Conservation (phyloP, 495 filamentous ascomycete species). For the Penicillium alfredii region DNA sequence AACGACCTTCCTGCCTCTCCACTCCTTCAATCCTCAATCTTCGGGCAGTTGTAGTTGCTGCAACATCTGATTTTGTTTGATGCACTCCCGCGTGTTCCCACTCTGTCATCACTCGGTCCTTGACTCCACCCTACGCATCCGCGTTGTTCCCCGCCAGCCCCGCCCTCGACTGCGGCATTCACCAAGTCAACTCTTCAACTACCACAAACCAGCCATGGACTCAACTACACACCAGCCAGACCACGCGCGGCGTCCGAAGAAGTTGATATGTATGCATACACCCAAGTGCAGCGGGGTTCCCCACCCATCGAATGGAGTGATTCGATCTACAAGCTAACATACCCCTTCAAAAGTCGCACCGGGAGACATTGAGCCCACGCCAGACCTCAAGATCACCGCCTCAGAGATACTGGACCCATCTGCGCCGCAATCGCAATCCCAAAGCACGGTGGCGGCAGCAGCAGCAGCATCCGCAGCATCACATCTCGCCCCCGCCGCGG, state of each 20-base stretch:
- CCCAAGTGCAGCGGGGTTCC: too few species aligned
- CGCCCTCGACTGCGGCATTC: constrained; percentile 13
- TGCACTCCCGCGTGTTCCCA: background rate
- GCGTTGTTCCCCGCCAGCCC: constrained; percentile 13
- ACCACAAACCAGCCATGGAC: constrained; percentile 11
- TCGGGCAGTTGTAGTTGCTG: too few species aligned
- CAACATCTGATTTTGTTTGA: too few species aligned
- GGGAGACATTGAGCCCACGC: constrained; percentile 32
- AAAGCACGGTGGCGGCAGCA: constrained; percentile 2
- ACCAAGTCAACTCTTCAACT: background rate
- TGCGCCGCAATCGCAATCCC: constrained; percentile 57
- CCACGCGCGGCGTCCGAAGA: constrained; percentile 31
- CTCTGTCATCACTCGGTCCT: constrained; percentile 3
- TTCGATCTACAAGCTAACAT: constrained; percentile 13
- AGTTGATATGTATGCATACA: constrained; percentile 37
- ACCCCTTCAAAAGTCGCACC: constrained; percentile 32
- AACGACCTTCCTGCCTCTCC: too few species aligned
- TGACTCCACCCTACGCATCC: constrained; percentile 19
- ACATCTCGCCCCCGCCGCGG: constrained; percentile 11
- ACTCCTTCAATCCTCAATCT: too few species aligned
- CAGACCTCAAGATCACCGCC: constrained; percentile 9
- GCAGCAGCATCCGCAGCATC: constrained; percentile 44
- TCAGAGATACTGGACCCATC: constrained; percentile 16
- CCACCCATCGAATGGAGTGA: too few species aligned
- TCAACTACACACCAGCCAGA: constrained; percentile 4